Conservation (phyloP, 306 rosid species). For the Rosa chinensis region DNA sequence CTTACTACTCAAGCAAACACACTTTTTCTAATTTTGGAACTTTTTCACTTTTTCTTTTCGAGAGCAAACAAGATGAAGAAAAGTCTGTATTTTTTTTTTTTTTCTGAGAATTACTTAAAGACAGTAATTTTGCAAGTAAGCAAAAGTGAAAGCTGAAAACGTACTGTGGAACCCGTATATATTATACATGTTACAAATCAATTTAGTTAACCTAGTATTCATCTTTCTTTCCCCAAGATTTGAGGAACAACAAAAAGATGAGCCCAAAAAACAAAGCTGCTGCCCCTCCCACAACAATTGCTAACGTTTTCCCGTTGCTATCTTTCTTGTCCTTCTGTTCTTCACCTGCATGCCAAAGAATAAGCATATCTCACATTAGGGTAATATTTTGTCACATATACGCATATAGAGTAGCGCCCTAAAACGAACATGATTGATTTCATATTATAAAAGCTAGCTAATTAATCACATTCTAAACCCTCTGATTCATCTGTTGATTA, state of each 20-base stretch:
- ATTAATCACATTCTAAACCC: too few relatives aligned
- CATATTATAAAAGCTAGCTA: too few relatives aligned
- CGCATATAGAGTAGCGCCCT: too few relatives aligned
- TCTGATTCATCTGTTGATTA: neutral
- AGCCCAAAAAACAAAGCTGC: slow-evolving; percentile 43
- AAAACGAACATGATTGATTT: too few relatives aligned
- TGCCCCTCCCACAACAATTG: slow-evolving; percentile 64
- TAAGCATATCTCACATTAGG: neutral
- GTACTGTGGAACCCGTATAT: neutral
- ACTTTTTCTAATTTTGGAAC: too few relatives aligned
- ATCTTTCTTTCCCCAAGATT: slow-evolving; percentile 48
- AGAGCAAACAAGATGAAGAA: too few relatives aligned
- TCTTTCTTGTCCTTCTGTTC: slow-evolving; percentile 1
- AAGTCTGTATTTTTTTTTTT: neutral
- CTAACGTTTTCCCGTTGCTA: slow-evolving; percentile 31
- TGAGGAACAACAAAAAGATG: slow-evolving; percentile 40
- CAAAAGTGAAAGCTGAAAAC: too few relatives aligned
- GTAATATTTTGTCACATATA: too few relatives aligned
- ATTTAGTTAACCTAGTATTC: slow-evolving; percentile 16
- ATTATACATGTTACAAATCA: neutral
- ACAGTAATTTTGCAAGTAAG: too few relatives aligned
- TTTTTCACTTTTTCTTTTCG: too few relatives aligned
- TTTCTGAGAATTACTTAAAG: too few relatives aligned
- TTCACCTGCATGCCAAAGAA: slow-evolving; percentile 19
- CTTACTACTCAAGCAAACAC: too few relatives aligned